These are phyloP conservation scores for Phylloporus sp. DNA, from an alignment of 768 basidiomycete genomes.

Conservation along the genomic window DNA sequence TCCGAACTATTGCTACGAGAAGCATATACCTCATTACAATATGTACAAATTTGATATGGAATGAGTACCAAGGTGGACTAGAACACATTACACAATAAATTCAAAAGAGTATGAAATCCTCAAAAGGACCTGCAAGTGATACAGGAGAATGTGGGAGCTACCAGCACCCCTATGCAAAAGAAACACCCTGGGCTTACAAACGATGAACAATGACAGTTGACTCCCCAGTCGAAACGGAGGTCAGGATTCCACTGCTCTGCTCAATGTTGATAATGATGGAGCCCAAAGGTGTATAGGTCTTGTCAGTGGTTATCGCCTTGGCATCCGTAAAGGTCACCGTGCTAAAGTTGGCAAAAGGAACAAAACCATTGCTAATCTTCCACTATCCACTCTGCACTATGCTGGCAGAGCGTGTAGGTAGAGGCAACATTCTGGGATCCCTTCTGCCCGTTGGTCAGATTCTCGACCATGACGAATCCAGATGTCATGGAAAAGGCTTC, in stretches of 20 bases:
- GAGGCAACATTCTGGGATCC: neutral
- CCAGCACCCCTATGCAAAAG: too few species aligned
- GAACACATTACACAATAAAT: too few species aligned
- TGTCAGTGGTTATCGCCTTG: neutral
- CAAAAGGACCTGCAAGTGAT: too few species aligned
- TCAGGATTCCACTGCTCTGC: neutral
- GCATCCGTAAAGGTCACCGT: neutral
- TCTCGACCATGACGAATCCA: neutral
- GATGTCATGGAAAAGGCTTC: neutral
- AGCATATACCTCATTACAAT: too few species aligned
- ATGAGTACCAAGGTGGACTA: too few species aligned
- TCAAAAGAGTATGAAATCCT: too few species aligned
- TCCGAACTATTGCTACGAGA: too few species aligned
- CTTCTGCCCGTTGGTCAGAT: neutral
- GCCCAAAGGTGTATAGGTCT: neutral
- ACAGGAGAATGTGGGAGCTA: too few species aligned
- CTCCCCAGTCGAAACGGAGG: neutral
- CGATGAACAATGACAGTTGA: neutral
- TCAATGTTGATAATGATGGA: neutral
- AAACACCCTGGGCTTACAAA: too few species aligned
- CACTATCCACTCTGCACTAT: slow-evolving; percentile 5
- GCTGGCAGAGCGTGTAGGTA: neutral
- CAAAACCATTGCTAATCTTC: neutral
- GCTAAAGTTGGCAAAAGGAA: neutral
- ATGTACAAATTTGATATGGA: too few species aligned